Evolutionary conservation across 176 grass and related monocot genomes (phyloP).

Genomic region (Miscanthus lutarioriparius): DNA sequence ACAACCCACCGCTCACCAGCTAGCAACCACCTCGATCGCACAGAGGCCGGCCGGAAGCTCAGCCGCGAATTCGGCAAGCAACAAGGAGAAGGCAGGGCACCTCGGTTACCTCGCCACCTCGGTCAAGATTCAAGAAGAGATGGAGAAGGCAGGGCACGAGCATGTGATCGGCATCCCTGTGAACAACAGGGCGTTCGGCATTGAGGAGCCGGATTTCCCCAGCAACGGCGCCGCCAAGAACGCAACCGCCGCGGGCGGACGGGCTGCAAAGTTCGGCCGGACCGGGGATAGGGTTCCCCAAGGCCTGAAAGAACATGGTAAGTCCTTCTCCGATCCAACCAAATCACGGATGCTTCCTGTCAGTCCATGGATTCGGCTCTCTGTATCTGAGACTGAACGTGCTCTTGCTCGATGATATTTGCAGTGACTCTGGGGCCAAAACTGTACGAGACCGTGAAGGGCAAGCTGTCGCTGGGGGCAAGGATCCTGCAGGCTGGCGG

Average conservation of each 20-base stretch:
- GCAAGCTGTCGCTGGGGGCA: slow-evolving; percentile 66
- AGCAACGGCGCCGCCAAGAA: slow-evolving; percentile 19
- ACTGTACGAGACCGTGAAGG: slow-evolving; percentile 79
- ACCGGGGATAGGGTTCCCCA: slow-evolving; percentile 49
- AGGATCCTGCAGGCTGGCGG: slow-evolving; percentile 77
- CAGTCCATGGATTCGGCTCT: background rate
- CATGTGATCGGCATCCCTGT: slow-evolving; percentile 86
- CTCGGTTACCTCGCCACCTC: background rate
- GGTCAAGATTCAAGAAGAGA: background rate
- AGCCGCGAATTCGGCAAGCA: slow-evolving; percentile 22
- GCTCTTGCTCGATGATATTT: background rate
- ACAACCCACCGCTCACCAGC: slow-evolving; percentile 21
- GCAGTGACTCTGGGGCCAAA: slow-evolving; percentile 68
- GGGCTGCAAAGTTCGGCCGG: slow-evolving; percentile 46
- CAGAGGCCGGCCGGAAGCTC: slow-evolving; percentile 16
- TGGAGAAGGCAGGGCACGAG: slow-evolving; percentile 36
- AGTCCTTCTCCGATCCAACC: background rate
- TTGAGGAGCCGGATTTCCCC: slow-evolving; percentile 59
- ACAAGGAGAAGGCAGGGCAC: background rate
- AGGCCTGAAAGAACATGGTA: slow-evolving; percentile 86
- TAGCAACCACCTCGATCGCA: background rate
- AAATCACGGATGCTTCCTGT: background rate
- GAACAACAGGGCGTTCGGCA: slow-evolving; percentile 55
- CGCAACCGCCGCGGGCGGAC: background rate
- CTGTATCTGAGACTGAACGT: background rate